Conservation (phyloP, 495 filamentous ascomycete species). For the Xylaria castorea region DNA sequence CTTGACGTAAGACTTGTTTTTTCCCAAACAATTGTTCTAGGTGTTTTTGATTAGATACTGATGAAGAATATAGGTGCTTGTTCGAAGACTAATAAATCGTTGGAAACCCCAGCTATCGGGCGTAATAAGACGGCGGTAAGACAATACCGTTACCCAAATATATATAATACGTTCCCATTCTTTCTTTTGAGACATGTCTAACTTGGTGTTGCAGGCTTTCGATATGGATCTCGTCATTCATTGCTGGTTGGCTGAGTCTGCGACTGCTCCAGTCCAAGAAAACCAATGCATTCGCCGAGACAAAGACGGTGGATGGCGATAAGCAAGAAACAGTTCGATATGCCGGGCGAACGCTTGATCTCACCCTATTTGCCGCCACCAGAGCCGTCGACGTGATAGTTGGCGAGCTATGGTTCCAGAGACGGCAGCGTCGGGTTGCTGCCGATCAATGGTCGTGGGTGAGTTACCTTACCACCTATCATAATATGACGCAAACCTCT, state of each 20-base stretch:
- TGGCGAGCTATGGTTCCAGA: conserved; percentile 68
- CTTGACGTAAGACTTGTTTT: conserved; percentile 59
- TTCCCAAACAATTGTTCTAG: background rate
- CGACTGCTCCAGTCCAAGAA: conserved; percentile 54
- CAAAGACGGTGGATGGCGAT: conserved; percentile 32
- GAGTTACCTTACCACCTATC: conserved; percentile 29
- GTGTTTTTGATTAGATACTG: background rate
- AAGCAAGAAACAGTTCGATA: conserved; percentile 48
- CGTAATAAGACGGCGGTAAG: conserved; percentile 38
- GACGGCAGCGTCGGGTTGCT: conserved; percentile 44
- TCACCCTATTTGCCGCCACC: conserved; percentile 80
- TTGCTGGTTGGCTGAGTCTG: conserved; percentile 58
- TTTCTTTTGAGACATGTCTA: background rate
- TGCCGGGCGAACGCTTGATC: conserved; percentile 82
- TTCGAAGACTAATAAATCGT: conserved; percentile 18
- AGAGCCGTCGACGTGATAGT: conserved; percentile 77
- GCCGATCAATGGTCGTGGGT: conserved; percentile 57
- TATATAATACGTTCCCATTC: background rate
- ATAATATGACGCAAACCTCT: background rate
- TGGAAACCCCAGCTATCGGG: conserved; percentile 30
- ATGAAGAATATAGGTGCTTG: conserved; percentile 15
- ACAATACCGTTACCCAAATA: background rate
- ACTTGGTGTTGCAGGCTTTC: conserved; percentile 44
- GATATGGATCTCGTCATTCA: conserved; percentile 57
- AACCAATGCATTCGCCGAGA: conserved; percentile 50